phyloP scores from a whole-genome alignment of 2,329 filamentous ascomycete species.

The Penicillium capsulatum region DNA sequence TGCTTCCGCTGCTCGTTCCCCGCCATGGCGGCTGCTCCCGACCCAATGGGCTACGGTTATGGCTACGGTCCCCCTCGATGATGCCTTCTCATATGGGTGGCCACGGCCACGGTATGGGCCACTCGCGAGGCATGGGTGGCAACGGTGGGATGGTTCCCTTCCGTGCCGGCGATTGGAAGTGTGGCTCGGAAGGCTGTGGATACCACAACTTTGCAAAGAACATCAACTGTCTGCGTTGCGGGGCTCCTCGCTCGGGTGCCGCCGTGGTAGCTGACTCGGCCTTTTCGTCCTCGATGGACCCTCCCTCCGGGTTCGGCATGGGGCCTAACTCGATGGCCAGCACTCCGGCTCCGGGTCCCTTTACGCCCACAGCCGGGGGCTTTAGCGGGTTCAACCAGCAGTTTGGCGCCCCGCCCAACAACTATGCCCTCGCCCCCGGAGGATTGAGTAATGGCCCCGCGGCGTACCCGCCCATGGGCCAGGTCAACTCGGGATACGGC shows the following conservation, averaged over 20 bases:
- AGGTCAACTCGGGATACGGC: slow-evolving; percentile 74
- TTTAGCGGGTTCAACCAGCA: slow-evolving; percentile 71
- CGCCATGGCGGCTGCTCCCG: slow-evolving; percentile 77
- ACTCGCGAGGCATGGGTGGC: slow-evolving; percentile 63
- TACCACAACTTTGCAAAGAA: slow-evolving; percentile 99
- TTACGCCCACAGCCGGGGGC: slow-evolving; percentile 63
- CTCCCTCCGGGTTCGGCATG: slow-evolving; percentile 77
- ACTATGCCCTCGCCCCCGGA: slow-evolving; percentile 79
- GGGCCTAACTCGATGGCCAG: slow-evolving; percentile 81
- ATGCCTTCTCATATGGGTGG: slow-evolving; percentile 74
- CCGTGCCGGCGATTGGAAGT: slow-evolving; percentile 98
- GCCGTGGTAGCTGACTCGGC: slow-evolving; percentile 92
- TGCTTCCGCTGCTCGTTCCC: slow-evolving; percentile 99
- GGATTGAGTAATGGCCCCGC: slow-evolving; percentile 71
- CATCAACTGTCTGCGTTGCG: slow-evolving; percentile 92
- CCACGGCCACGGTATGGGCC: slow-evolving; percentile 54
- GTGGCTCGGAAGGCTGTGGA: slow-evolving; percentile 90
- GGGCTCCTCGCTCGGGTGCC: slow-evolving; percentile 87
- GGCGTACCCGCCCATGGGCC: slow-evolving; percentile 65
- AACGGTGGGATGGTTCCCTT: slow-evolving; percentile 86
- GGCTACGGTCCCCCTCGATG: slow-evolving; percentile 66
- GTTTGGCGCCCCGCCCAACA: slow-evolving; percentile 76
- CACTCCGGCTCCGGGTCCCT: slow-evolving; percentile 72
- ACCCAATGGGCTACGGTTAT: slow-evolving; percentile 67
- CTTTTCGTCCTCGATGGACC: slow-evolving; percentile 86